Percentiles rank a stretch among this genome's conserved stretches.
phyloP scores from a whole-genome alignment of 202 grass and related monocot genomes.

The Panicum virgatum region DNA sequence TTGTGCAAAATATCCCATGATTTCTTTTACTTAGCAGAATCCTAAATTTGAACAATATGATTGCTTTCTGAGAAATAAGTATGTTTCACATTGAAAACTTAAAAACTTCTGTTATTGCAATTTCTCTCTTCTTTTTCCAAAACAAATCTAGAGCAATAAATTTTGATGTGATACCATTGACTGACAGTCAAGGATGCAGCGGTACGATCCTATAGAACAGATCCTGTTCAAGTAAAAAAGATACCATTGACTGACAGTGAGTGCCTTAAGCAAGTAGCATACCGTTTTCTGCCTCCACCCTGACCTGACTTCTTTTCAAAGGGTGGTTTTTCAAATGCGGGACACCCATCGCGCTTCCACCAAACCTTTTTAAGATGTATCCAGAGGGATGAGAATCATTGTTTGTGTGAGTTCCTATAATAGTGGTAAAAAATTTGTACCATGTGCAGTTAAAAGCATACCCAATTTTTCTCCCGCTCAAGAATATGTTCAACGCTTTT shows the following conservation, averaged over 20 bases:
- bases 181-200: too few relatives aligned
- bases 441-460: constrained; percentile 43
- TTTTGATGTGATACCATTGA: neutral
- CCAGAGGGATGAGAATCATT: constrained; percentile 21
- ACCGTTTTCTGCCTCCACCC: constrained; percentile 84
- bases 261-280: constrained; percentile 31
- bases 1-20: neutral
- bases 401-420: neutral
- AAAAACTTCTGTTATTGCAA: neutral
- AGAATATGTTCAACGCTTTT: constrained; percentile 97
- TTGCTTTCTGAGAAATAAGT: neutral
- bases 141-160: neutral
- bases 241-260: neutral
- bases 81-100: constrained; percentile 8
- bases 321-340: constrained; percentile 79
- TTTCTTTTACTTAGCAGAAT: constrained; percentile 2
- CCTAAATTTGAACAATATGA: neutral
- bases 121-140: constrained; percentile 4
- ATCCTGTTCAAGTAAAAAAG: too few relatives aligned
- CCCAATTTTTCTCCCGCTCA: constrained; percentile 98
- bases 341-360: constrained; percentile 98
- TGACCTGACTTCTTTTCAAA: constrained; percentile 71
- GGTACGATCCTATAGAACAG: too few relatives aligned
- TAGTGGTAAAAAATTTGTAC: constrained; percentile 27
- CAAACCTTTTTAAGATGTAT: constrained; percentile 64